Percentiles rank a stretch among this genome's conserved stretches.
Conservation (phyloP, 2,329 filamentous ascomycete genomes). For the Daldinia sp. region DNA sequence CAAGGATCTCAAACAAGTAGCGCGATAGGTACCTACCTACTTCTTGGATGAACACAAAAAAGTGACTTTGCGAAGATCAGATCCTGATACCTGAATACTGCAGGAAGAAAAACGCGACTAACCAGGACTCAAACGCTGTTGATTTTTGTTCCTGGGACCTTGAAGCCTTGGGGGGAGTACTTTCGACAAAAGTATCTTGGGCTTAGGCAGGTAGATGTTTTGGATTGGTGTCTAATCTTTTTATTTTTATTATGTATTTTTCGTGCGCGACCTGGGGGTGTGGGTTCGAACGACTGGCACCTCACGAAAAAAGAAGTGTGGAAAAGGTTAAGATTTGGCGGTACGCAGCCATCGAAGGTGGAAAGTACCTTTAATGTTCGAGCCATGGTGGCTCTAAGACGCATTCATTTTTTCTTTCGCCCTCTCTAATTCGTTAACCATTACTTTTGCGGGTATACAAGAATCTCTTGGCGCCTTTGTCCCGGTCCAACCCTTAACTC, state of each 20-base stretch:
- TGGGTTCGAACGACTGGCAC: slow-evolving; percentile 32
- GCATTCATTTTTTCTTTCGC: not conserved
- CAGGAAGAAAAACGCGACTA: slow-evolving; percentile 23
- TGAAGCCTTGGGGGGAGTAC: too few species aligned
- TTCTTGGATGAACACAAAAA: not conserved
- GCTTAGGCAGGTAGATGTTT: slow-evolving; percentile 48
- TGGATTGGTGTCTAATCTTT: slow-evolving; percentile 45
- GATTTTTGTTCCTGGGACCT: slow-evolving; percentile 20
- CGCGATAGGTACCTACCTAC: slow-evolving; percentile 9
- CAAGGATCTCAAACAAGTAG: slow-evolving; percentile 25
- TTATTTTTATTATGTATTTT: slow-evolving; percentile 21
- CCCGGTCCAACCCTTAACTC: slow-evolving; percentile 34
- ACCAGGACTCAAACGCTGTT: slow-evolving; percentile 34
- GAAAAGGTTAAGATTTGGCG: slow-evolving; percentile 33
- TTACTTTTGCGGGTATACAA: not conserved
- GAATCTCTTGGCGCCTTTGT: slow-evolving; percentile 25
- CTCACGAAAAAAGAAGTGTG: slow-evolving; percentile 27
- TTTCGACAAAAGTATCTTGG: slow-evolving; percentile 53
- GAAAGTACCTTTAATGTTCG: slow-evolving; percentile 38
- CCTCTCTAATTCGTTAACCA: slow-evolving; percentile 23
- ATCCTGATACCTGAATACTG: slow-evolving; percentile 29
- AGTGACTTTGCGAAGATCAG: slow-evolving; percentile 29
- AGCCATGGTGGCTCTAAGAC: slow-evolving; percentile 22
- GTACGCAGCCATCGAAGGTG: slow-evolving; percentile 31
- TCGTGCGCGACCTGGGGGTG: slow-evolving; percentile 29